Evolutionary conservation across 2,329 filamentous ascomycete genomes (phyloP).

Genomic region (Hymenoscyphus scutula): DNA sequence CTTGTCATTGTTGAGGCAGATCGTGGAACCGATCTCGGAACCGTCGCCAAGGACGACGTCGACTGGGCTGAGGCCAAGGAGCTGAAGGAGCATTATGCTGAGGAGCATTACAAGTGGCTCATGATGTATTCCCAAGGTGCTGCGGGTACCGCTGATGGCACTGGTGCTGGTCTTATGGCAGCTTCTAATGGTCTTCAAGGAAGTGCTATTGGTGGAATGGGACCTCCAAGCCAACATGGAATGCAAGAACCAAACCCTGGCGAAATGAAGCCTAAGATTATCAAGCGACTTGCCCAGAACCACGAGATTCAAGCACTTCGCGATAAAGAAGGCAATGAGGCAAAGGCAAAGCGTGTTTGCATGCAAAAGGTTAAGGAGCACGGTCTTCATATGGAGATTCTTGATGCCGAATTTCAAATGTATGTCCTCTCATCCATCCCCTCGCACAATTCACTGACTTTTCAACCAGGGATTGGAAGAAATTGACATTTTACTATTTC

Average conservation of each 20-base stretch:
- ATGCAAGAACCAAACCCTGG: constrained; percentile 67
- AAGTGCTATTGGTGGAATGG: constrained; percentile 75
- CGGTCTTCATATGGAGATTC: constrained; percentile 94
- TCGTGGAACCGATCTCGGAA: constrained; percentile 91
- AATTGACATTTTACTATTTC: constrained; percentile 98
- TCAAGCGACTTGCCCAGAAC: constrained; percentile 87
- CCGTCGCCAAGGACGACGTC: constrained; percentile 83
- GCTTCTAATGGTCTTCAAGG: constrained; percentile 59
- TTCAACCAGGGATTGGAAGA: constrained; percentile 84
- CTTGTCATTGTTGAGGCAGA: constrained; percentile 97
- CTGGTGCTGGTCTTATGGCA: constrained; percentile 52
- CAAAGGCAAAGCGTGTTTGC: constrained; percentile 93
- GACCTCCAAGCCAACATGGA: constrained; percentile 69
- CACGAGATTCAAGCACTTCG: constrained; percentile 87
- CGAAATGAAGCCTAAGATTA: constrained; percentile 92
- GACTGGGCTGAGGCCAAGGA: constrained; percentile 84
- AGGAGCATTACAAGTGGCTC: constrained; percentile 92
- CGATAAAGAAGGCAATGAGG: constrained; percentile 96
- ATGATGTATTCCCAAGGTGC: constrained; percentile 96
- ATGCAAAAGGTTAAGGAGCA: constrained; percentile 97
- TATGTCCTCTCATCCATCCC: constrained; percentile 48
- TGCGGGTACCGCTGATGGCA: constrained; percentile 58
- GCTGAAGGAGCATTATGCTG: constrained; percentile 79
- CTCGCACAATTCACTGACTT: constrained; percentile 9
- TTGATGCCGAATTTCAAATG: constrained; percentile 99